phyloP scores from a whole-genome alignment of 1,284 basidiomycete genomes.

The Puccinia triticina region DNA sequence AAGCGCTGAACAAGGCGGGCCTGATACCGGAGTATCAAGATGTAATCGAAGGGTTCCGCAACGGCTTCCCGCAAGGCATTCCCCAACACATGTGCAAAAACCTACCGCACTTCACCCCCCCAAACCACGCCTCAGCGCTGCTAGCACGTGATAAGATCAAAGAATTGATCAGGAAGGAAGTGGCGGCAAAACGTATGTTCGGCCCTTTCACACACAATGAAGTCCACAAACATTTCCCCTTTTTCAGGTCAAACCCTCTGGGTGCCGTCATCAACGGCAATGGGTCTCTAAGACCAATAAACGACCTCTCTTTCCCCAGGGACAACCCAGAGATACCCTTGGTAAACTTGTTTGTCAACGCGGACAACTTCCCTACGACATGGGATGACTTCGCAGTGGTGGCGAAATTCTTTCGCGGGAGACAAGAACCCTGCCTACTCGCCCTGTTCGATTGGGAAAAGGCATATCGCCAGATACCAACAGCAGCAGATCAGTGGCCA shows the following conservation, averaged over 20 bases:
- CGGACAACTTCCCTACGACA: not conserved
- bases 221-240: not conserved
- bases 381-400: conserved; percentile 20
- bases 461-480: no score
- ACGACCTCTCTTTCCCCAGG: not conserved
- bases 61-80: no score
- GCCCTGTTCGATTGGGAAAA: no score
- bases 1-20: not conserved
- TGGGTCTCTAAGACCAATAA: conserved; percentile 13
- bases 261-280: not conserved
- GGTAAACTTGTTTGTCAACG: conserved; percentile 24
- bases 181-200: no score
- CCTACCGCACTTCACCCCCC: not conserved
- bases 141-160: not conserved
- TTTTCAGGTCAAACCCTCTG: no score
- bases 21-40: no score
- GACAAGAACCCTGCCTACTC: not conserved
- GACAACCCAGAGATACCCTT: not conserved
- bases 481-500: not conserved
- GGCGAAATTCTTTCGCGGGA: not conserved
- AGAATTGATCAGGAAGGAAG: not conserved
- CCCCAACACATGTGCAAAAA: no score
- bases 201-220: not conserved
- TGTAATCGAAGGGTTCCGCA: no score
- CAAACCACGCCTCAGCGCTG: not conserved